Base-by-base conservation (phyloP, 2,329 filamentous ascomycete species). In the Byssothecium circinans region DNA sequence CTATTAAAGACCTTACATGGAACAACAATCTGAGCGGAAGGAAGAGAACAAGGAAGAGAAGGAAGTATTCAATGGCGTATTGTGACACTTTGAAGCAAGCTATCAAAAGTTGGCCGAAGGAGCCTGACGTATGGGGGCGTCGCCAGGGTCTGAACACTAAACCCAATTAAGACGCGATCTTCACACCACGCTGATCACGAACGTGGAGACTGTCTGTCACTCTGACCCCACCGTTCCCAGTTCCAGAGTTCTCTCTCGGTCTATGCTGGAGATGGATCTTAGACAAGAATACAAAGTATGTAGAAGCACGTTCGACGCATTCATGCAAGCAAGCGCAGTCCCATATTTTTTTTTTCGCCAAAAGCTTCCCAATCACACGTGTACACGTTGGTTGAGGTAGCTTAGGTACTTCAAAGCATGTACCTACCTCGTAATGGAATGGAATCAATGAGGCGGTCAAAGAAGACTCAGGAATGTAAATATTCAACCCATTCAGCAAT, bases 81-180 rank as follows among this genome's bases (percentile, higher is more conserved):
- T 23, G 25, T 20, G 8, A 19, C 33, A 32, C 41, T 43, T 36
- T 49, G 39, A 64, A 64, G 53, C 60, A 65, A 60, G 62, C 57
- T 64, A 46, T 67, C 45, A 49, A 61, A 53, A 60, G 18, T 67
- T 55, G 61, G 55, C 60, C 57, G 41, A 39, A 53, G 50, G 43
- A 44, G 37, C 48, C 61, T 70, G 67, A 69, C 66, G 66, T 69
- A 69, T 61, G 58, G 64, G 62, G 62, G 57, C 56, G 56, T 54
- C 49, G 45, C 43, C 49, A 47, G 49, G 50, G 50, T 46, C 34
- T 48, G 37, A 49, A 52, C 42, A 20, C 42, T 43, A 56, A 53
- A 42, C 49, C 42, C 22, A 27, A 39, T 17, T 29, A 40, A 43
- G 52, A 41, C 54, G 44, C 36, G 58, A 58, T 59, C 53, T 38